Evolutionary conservation across 176 grass and related monocot genomes (phyloP).

Genomic region (Neostapfia colusana): DNA sequence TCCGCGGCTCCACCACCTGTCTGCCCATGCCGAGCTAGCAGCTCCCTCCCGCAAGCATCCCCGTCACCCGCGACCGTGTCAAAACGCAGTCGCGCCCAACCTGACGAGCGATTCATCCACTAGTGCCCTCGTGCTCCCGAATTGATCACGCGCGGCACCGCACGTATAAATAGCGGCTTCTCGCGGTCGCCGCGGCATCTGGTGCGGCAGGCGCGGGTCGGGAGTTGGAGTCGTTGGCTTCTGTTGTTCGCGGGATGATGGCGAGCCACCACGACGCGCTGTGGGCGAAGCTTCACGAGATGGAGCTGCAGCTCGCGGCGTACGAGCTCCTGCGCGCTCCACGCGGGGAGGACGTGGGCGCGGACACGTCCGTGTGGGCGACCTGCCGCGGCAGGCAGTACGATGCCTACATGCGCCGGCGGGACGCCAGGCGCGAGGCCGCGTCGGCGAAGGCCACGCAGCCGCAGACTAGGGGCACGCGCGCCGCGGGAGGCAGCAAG

Average conservation of each 20-base stretch:
- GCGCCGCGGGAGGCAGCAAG: not conserved
- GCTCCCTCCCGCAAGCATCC: not conserved
- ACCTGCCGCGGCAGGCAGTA: slow-evolving; percentile 56
- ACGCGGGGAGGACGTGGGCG: not conserved
- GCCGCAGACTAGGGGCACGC: not conserved
- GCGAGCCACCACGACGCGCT: slow-evolving; percentile 45
- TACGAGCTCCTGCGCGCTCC: slow-evolving; percentile 45
- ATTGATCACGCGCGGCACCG: slow-evolving; percentile 22
- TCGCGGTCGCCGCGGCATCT: not conserved
- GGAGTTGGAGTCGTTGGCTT: not conserved
- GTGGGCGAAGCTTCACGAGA: slow-evolving; percentile 55
- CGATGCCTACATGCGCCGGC: slow-evolving; percentile 55
- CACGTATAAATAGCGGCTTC: not conserved
- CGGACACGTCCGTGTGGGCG: not conserved
- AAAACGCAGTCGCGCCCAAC: not conserved
- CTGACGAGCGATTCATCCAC: not conserved
- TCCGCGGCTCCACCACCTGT: not conserved
- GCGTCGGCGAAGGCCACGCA: not conserved
- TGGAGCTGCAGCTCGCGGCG: slow-evolving; percentile 53
- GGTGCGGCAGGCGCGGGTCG: not conserved
- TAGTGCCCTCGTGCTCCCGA: not conserved
- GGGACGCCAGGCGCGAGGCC: slow-evolving; percentile 52
- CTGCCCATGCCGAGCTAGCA: no score
- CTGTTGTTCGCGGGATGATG: slow-evolving; percentile 14
- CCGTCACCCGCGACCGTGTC: slow-evolving; percentile 27